Evolutionary conservation across 192 early-diverging fungal genomes (phyloP).

Genomic region (Backusella liffmaniae): DNA sequence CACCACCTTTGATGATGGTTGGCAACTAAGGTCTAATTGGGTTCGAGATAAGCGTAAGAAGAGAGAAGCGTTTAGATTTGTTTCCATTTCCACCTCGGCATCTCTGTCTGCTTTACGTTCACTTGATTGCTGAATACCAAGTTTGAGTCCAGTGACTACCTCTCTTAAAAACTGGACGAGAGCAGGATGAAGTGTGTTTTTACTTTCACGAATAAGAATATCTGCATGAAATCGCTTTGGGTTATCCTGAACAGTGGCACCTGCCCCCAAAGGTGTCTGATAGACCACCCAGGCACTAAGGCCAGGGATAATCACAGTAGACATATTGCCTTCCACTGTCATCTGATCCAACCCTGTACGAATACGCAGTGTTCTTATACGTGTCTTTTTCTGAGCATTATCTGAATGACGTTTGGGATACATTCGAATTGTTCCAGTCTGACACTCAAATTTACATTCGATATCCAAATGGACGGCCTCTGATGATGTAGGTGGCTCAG

Average conservation of each 20-base stretch:
- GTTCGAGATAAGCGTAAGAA: slow-evolving; percentile 63
- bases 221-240: slow-evolving; percentile 56
- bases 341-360: background rate
- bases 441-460: slow-evolving; percentile 47
- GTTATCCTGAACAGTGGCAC: slow-evolving; percentile 21
- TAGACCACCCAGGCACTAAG: slow-evolving; percentile 48
- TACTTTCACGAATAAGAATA: slow-evolving; percentile 63
- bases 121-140: slow-evolving; percentile 50
- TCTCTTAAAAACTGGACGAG: slow-evolving; percentile 70
- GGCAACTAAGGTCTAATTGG: slow-evolving; percentile 68
- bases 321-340: slow-evolving; percentile 39
- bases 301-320: slow-evolving; percentile 52
- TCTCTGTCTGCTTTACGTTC: slow-evolving; percentile 26
- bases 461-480: slow-evolving; percentile 46
- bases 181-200: slow-evolving; percentile 70
- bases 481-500: background rate
- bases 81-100: background rate
- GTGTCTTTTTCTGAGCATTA: slow-evolving; percentile 30
- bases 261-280: slow-evolving; percentile 45
- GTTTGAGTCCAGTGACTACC: slow-evolving; percentile 60
- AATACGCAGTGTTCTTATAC: slow-evolving; percentile 9
- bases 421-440: slow-evolving; percentile 46
- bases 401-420: slow-evolving; percentile 49
- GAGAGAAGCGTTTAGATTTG: slow-evolving; percentile 47
- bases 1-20: slow-evolving; percentile 72